Evolutionary conservation across 352 stramenopile species (phyloP), one percentile per base, ranked within the genome.

Genomic region (Phytophthora pinifolia): DNA sequence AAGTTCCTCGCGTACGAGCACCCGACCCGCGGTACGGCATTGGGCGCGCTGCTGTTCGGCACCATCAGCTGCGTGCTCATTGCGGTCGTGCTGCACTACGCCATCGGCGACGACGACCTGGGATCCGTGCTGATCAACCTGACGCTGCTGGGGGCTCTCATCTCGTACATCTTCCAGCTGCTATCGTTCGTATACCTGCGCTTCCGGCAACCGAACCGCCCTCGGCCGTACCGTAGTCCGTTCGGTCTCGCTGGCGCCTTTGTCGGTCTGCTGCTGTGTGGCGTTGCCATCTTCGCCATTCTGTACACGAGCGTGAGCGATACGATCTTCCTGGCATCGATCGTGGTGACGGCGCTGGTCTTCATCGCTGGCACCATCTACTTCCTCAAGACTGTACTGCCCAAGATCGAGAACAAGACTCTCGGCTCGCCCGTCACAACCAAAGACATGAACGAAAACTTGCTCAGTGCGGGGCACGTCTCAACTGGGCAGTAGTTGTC

Each of bases 101-200:
- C 70, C 14, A 83, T 86, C 29, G 76, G 74, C 17, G 75, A 84
- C 56, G 59, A 65, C 9, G 63, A 77, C 3, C 62, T 86, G 9
- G 74, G 74, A 43, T 74, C 71, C 10, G 74, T 84, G 22, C 52
- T 86, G n/a, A 83, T 86, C 67, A 83, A 86, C 58, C 67, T 66
- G 36, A 66, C 58, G 27, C 37, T 66, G 12, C 27, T 66, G 42
- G 58, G 50, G 6, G 58, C 58, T n/a, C 67, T 86, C 35, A 57
- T 86, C 49, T 84, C 74, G 46, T 86, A 86, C 57, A 57, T 72
- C 17, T 84, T 86, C 46, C 74, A 86, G 59, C 59, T 86, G 32
- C 54, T 70, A n/a, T 74, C 76, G 37, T 86, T 86, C 52, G 72
- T 86, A n/a, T 67, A 52, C 14, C 63, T 86, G 46, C 74, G 76